A percentile compares a stretch with the other conserved stretches of the same genome.
Conservation (phyloP, 208 protist genomes). For the Leishmania amazonensis region DNA sequence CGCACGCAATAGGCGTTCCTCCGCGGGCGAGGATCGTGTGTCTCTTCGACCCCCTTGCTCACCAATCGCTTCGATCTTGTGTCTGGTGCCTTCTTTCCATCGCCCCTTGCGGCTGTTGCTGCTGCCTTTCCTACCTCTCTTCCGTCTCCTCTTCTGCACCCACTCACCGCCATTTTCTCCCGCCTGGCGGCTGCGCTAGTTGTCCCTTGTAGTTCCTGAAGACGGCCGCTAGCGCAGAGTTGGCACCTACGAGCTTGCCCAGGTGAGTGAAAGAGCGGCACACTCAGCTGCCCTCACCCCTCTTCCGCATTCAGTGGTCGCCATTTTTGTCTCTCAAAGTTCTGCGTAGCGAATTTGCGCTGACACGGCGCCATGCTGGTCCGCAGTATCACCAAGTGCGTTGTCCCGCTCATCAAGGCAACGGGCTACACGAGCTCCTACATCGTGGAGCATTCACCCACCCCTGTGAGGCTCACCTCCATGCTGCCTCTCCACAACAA, state of each 20-base stretch:
- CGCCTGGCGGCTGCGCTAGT: neutral
- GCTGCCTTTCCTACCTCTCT: neutral
- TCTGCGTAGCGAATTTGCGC: neutral
- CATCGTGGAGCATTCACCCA: constrained; percentile 19
- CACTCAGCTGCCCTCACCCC: neutral
- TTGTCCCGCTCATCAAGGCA: constrained; percentile 52
- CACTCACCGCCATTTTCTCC: neutral
- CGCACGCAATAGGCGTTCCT: neutral
- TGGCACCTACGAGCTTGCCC: constrained; percentile 3
- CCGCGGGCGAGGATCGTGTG: neutral
- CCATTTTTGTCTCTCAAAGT: neutral
- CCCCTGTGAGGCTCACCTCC: constrained; percentile 20
- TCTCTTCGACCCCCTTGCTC: neutral
- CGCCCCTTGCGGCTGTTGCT: neutral
- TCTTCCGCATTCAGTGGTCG: neutral
- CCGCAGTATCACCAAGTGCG: constrained; percentile 31
- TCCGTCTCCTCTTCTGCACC: neutral
- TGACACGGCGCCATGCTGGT: constrained; percentile 23
- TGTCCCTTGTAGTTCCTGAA: neutral
- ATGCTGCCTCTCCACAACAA: constrained; percentile 48
- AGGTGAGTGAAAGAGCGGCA: constrained; percentile 3
- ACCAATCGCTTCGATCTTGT: neutral
- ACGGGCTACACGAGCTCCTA: constrained; percentile 49
- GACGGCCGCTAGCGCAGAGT: neutral
- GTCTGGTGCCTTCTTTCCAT: neutral